Evolutionary conservation across 495 filamentous ascomycete species (phyloP), one percentile per base, ranked within the genome.

Genomic region (Penicillium paradoxum): DNA sequence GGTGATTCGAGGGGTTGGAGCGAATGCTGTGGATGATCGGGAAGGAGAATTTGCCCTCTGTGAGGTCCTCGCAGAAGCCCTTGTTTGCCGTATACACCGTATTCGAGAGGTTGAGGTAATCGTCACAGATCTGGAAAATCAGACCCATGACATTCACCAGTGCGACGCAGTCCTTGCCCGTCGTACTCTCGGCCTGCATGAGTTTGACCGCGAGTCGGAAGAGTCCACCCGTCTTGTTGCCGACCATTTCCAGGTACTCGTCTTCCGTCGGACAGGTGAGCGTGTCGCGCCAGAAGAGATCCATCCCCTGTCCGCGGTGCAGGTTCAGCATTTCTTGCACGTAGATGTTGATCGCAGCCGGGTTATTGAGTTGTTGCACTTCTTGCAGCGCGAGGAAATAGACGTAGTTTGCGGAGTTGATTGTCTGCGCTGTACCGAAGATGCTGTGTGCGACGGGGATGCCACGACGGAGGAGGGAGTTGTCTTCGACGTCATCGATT

Each of bases 241-340:
- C 84, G 37, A 98, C 95, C 93, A 98, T 98, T 69, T 97, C 92
- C 14, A 98, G 81, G 72, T 98, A 98, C 64, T 97, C 92, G 55
- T 96, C 90, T 71, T 97, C 92, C 40, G 82, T 90, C 24, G 93
- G 93, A 67, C 91, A 96, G 27, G 85, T 96, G 44, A 97, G 76
- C 6, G 89, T 90, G 71, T 97, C 93, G 11, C 93, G 81, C 93
- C 93, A 99, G 76, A 88, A 96, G 45, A 99, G 80, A 63, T 99
- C 93, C 88, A 97, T 95, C 34, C 93, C 93, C 63, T 99, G 93
- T 10, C 93, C 93, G 29, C 91, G 81, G 72, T 98, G 95, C 18
- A 98, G 83, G 68, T 98, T 96, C 33, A 96, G 68, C 21, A 97
- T 75, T 68, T 99, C 93, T 48, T 96, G 87, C 4, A 86, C 84